Evolutionary conservation across 2,329 filamentous ascomycete species (phyloP).

Genomic region (Ophiosphaerella herpotricha): DNA sequence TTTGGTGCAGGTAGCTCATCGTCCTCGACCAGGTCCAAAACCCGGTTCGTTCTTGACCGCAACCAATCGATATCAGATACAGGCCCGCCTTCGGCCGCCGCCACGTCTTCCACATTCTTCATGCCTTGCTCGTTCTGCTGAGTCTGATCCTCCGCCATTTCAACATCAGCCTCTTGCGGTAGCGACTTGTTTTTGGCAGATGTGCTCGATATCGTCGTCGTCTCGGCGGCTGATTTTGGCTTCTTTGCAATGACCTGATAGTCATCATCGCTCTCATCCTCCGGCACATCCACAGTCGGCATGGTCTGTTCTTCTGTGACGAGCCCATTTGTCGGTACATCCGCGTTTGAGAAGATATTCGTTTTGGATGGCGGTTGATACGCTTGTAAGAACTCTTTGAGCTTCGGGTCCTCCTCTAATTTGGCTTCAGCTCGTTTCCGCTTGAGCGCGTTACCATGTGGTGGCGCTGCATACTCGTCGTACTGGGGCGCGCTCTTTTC

Average conservation of each 20-base stretch:
- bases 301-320: slow-evolving; percentile 20
- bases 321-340: slow-evolving; percentile 30
- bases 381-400: slow-evolving; percentile 83
- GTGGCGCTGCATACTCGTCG: slow-evolving; percentile 33
- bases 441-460: slow-evolving; percentile 59
- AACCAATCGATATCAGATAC: slow-evolving; percentile 89
- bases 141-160: neutral
- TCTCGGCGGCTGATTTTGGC: slow-evolving; percentile 36
- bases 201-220: neutral
- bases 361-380: slow-evolving; percentile 73
- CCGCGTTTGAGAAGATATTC: slow-evolving; percentile 66
- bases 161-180: slow-evolving; percentile 6
- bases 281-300: slow-evolving; percentile 33
- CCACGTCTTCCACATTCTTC: slow-evolving; percentile 16
- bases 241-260: slow-evolving; percentile 67
- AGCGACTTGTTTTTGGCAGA: neutral
- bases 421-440: slow-evolving; percentile 62
- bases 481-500: slow-evolving; percentile 27
- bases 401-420: slow-evolving; percentile 70
- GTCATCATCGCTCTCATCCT: slow-evolving; percentile 71
- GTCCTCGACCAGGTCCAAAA: slow-evolving; percentile 82
- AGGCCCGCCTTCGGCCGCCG: slow-evolving; percentile 43
- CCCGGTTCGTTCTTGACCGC: slow-evolving; percentile 81
- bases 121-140: slow-evolving; percentile 18
- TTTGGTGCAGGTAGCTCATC: slow-evolving; percentile 52